Base-by-base conservation (phyloP, 2,329 filamentous ascomycete genomes). In the Cladosporium phlei region DNA sequence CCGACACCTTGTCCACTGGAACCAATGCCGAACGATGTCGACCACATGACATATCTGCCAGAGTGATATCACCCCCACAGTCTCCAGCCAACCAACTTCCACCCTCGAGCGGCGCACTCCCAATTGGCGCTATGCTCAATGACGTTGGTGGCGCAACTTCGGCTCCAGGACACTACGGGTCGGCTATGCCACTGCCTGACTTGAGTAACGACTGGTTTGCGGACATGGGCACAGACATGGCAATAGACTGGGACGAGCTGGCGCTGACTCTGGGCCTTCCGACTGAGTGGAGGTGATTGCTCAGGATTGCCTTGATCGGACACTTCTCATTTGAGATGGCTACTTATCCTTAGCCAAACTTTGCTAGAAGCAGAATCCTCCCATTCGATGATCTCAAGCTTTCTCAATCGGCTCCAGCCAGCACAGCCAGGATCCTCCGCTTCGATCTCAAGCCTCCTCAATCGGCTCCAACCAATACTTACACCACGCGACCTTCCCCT, bases 381-480 rank as follows among this genome's bases (percentile, higher is more conserved):
- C n/a, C n/a, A n/a, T n/a, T n/a, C n/a, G n/a, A n/a, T n/a, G n/a
- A n/a, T n/a, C n/a, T n/a, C n/a, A n/a, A n/a, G n/a, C n/a, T n/a
- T n/a, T n/a, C n/a, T n/a, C n/a, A n/a, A n/a, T n/a, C n/a, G n/a
- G n/a, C n/a, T n/a, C n/a, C n/a, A n/a, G n/a, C n/a, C n/a, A n/a
- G n/a, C n/a, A n/a, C n/a, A n/a, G n/a, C n/a, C n/a, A n/a, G n/a
- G n/a, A n/a, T n/a, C n/a, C n/a, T n/a, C n/a, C n/a, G n/a, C n/a
- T n/a, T n/a, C n/a, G n/a, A n/a, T n/a, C n/a, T n/a, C n/a, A n/a
- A n/a, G n/a, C n/a, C n/a, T 22, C 14, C 42, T 47, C 21, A 3
- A 57, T 35, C 4, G 57, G 55, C 40, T 43, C 52, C 9, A 47
- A 38, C 57, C 57, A 58, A 21, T 48, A 38, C 12, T 52, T 39